A percentile compares a stretch with the other conserved stretches of the same genome.
Evolutionary conservation across 192 early-diverging fungal genomes (phyloP).

Genomic region (Coemansia sp.): DNA sequence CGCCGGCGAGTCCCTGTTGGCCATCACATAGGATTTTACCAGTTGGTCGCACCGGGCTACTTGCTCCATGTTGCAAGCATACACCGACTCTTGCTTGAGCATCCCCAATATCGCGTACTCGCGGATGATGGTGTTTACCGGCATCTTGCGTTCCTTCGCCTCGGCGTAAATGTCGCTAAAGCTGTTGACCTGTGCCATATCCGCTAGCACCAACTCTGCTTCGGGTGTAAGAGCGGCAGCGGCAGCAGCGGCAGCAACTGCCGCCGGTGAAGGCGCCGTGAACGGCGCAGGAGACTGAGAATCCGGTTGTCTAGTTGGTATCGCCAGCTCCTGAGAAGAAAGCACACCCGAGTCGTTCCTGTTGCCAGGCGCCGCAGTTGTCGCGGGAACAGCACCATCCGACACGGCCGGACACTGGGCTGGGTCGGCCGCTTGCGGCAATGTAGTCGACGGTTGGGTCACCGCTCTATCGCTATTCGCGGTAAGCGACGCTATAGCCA

Average conservation of each 20-base stretch:
- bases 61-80: not conserved
- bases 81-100: slow-evolving; percentile 27
- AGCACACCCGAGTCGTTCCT: not conserved
- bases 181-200: slow-evolving; percentile 5
- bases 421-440: not conserved
- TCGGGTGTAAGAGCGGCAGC: not conserved
- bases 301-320: not conserved
- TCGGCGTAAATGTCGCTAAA: slow-evolving; percentile 23
- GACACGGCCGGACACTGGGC: not conserved
- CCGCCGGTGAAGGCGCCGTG: not conserved
- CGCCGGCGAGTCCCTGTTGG: not conserved
- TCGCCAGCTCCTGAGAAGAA: not conserved
- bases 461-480: not conserved
- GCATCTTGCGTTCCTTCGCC: slow-evolving; percentile 13
- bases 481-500: slow-evolving; percentile 25
- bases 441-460: not conserved
- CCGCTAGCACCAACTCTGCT: not conserved
- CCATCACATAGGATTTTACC: slow-evolving; percentile 12
- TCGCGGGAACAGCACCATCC: not conserved
- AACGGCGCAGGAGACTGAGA: not conserved
- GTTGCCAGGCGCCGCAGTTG: not conserved
- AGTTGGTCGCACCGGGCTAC: slow-evolving; percentile 6
- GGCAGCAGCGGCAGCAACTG: not conserved
- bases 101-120: slow-evolving; percentile 30
- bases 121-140: slow-evolving; percentile 25